These are phyloP conservation scores for Corinectria fuckeliana DNA, from an alignment of 2,329 filamentous ascomycete genomes.

Conservation along the genomic window DNA sequence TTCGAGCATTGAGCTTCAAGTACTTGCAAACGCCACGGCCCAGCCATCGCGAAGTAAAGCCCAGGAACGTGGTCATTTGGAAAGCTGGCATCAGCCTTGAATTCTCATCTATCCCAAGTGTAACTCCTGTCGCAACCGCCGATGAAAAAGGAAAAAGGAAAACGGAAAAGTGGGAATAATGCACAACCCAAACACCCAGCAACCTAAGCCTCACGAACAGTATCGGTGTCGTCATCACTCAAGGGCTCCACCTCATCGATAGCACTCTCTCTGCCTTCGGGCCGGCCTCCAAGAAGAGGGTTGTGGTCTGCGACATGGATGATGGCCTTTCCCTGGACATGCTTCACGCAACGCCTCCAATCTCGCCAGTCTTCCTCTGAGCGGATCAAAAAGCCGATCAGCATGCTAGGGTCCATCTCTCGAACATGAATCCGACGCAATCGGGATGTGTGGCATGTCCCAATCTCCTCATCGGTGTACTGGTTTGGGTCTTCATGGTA, in stretches of 20 bases:
- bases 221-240: slow-evolving; percentile 71
- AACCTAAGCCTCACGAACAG: slow-evolving; percentile 40
- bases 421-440: slow-evolving; percentile 82
- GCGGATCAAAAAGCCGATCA: slow-evolving; percentile 89
- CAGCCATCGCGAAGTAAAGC: not conserved
- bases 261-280: slow-evolving; percentile 70
- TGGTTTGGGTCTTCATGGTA: slow-evolving; percentile 62
- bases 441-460: slow-evolving; percentile 86
- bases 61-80: not conserved
- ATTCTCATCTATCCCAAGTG: slow-evolving; percentile 32
- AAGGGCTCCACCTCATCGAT: slow-evolving; percentile 91
- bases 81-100: not conserved
- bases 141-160: not conserved
- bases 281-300: slow-evolving; percentile 59
- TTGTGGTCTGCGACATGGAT: slow-evolving; percentile 82
- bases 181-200: slow-evolving; percentile 26
- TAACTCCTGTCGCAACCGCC: slow-evolving; percentile 22
- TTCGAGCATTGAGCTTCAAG: not conserved
- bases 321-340: slow-evolving; percentile 81
- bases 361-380: slow-evolving; percentile 82
- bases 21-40: not conserved
- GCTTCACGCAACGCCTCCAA: slow-evolving; percentile 79
- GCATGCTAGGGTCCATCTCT: slow-evolving; percentile 98
- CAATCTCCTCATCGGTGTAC: slow-evolving; percentile 75
- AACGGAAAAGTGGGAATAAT: slow-evolving; percentile 5